A percentile compares a stretch with the other conserved stretches of the same genome.
Conservation (phyloP, 1,139 yeast genomes). For the Lodderomyces pseudojiufengensis region DNA sequence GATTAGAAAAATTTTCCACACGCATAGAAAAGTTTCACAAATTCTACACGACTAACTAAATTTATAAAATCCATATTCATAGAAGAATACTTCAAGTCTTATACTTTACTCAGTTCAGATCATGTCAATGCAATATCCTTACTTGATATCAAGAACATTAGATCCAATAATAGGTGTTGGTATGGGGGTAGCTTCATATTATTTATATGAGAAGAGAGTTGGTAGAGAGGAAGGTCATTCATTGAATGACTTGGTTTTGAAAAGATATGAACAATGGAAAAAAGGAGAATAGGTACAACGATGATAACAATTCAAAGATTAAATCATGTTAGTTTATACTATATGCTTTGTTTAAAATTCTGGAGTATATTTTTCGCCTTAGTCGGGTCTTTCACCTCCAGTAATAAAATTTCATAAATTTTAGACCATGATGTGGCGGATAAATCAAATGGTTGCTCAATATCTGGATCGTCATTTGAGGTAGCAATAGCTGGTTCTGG, state of each 20-base stretch:
- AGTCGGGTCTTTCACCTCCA: conserved; percentile 26
- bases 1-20: background rate
- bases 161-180: conserved; percentile 61
- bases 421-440: conserved; percentile 30
- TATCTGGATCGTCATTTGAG: conserved; percentile 4
- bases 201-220: conserved; percentile 53
- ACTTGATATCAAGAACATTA: conserved; percentile 34
- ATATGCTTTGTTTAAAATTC: conserved; percentile 8
- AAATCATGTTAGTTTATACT: background rate
- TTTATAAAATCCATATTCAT: too few relatives aligned
- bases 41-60: background rate
- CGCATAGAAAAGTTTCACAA: background rate
- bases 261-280: conserved; percentile 11
- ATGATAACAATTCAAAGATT: background rate
- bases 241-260: conserved; percentile 43
- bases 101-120: background rate
- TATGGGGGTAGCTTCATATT: conserved; percentile 59
- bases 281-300: background rate
- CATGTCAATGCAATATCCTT: conserved; percentile 33
- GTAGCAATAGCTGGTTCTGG: background rate
- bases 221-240: conserved; percentile 56
- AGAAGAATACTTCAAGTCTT: background rate
- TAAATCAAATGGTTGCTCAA: conserved; percentile 12
- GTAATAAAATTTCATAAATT: conserved; percentile 25
- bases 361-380: conserved; percentile 17